Base-by-base conservation (phyloP, 768 basidiomycete species). In the Tephrocybe sp. region DNA sequence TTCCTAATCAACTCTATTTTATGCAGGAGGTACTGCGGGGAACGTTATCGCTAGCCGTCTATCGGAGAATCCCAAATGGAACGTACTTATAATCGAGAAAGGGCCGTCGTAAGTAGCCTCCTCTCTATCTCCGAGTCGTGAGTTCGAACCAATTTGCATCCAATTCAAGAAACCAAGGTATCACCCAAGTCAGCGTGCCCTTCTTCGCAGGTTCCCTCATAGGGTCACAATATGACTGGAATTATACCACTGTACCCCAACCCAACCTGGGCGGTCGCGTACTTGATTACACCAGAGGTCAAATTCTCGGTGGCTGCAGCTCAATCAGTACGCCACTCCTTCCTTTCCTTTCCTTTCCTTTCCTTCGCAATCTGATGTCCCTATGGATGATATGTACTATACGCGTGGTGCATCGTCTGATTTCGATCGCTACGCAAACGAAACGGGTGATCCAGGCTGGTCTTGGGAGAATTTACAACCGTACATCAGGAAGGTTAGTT, bases 1-100 rank as follows among this genome's bases (percentile, higher is more conserved):
- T 80, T 62, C 74, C 77, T 64, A 73, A 61, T 9, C 77, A 80
- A 4, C 3, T 16, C 26, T 32, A 4, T 34, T 18, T 12, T n/a
- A 9, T 27, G 3, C 12, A 57, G 56, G 56, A 15, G 56, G 56
- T 12, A 57, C 52, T 22, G 56, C 56, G 13, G 56, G 56, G 19
- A 45, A 50, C 19, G 52, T 44, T 18, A 44, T 56, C 13, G 55
- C 55, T 5, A 56, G 50, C 16, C 47, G 55, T n/a, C 28, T 57
- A 18, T 42, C 56, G 21, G 56, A 57, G 37, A 46, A 51, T 25
- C 49, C 52, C n/a, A 30, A 31, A 9, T 18, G 27, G 36, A 45
- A 25, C 9, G 52, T 57, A 6, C 36, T 57, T n/a, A 49, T 57
- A 9, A 26, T 57, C 9, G 56, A 57, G 34, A 48, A 35, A 18